Evolutionary conservation across 768 basidiomycete genomes (phyloP).

Genomic region (Dioszegia aurantiaca): DNA sequence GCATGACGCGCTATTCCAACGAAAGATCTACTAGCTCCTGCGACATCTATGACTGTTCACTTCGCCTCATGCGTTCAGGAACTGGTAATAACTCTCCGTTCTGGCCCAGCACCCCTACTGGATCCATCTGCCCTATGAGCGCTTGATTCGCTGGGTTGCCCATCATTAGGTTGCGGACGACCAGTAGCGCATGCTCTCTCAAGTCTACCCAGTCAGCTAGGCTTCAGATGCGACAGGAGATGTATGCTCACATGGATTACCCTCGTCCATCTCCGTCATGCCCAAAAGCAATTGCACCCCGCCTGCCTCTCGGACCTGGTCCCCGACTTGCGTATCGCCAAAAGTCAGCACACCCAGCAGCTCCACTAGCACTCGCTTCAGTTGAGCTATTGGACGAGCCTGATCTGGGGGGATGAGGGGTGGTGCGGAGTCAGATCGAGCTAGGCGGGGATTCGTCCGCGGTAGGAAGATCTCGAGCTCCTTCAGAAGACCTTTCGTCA

Average conservation of each 20-base stretch:
- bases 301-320: conserved; percentile 66
- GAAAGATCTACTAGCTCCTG: too few relatives aligned
- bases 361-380: conserved; percentile 87
- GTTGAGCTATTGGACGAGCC: conserved; percentile 68
- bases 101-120: conserved; percentile 62
- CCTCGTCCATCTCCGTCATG: conserved; percentile 82
- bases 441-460: conserved; percentile 64
- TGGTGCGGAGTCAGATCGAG: conserved; percentile 57
- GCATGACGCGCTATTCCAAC: too few relatives aligned
- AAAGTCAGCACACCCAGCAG: conserved; percentile 75
- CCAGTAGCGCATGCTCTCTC: conserved; percentile 85
- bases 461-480: conserved; percentile 79
- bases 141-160: conserved; percentile 76
- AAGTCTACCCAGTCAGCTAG: conserved; percentile 60
- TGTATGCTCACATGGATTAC: conserved; percentile 77
- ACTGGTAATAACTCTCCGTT: conserved; percentile 57
- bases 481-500: conserved; percentile 64
- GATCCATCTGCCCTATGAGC: conserved; percentile 70
- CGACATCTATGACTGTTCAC: too few relatives aligned
- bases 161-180: conserved; percentile 73
- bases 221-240: neutral
- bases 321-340: conserved; percentile 65
- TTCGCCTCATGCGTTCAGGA: conserved; percentile 35
- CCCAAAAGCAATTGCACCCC: conserved; percentile 82
- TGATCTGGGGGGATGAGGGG: conserved; percentile 19